These are phyloP conservation scores for Penicillium steckii DNA, from an alignment of 495 filamentous ascomycete genomes.

Conservation along the genomic window DNA sequence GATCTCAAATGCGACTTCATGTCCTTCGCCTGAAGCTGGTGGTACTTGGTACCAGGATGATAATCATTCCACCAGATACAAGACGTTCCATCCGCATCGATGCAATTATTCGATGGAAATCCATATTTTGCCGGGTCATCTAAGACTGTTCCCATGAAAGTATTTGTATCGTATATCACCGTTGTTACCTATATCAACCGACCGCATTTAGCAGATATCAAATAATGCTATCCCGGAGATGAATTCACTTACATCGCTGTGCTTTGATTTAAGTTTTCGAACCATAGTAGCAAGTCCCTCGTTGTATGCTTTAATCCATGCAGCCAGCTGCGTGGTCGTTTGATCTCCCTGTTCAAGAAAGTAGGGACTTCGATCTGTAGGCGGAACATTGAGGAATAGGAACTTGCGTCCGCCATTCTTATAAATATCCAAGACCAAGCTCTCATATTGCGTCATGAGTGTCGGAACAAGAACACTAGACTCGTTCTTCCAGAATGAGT, in stretches of 20 bases:
- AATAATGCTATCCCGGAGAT: background rate
- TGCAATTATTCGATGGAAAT: constrained; percentile 30
- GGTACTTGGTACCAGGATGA: constrained; percentile 38
- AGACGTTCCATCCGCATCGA: constrained; percentile 29
- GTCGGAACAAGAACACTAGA: constrained; percentile 42
- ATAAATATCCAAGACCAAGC: constrained; percentile 57
- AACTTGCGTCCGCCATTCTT: constrained; percentile 68
- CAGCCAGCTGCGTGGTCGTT: constrained; percentile 22
- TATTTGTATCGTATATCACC: constrained; percentile 34
- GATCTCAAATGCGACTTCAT: constrained; percentile 30
- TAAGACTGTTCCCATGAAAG: constrained; percentile 51
- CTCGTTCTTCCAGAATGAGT: constrained; percentile 53
- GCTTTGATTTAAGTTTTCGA: constrained; percentile 16
- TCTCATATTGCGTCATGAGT: constrained; percentile 60
- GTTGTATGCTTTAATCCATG: constrained; percentile 35
- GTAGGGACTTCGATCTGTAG: constrained; percentile 63
- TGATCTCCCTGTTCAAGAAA: constrained; percentile 33
- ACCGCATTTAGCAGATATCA: background rate
- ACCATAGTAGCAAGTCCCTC: constrained; percentile 26
- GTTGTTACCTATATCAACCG: constrained; percentile 15
- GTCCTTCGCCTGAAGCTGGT: constrained; percentile 36
- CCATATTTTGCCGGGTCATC: constrained; percentile 49
- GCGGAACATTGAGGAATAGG: constrained; percentile 72
- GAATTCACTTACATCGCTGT: constrained; percentile 23
- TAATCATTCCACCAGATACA: constrained; percentile 46